phyloP scores from a whole-genome alignment of 495 filamentous ascomycete species.

The Daldinia grandis region DNA sequence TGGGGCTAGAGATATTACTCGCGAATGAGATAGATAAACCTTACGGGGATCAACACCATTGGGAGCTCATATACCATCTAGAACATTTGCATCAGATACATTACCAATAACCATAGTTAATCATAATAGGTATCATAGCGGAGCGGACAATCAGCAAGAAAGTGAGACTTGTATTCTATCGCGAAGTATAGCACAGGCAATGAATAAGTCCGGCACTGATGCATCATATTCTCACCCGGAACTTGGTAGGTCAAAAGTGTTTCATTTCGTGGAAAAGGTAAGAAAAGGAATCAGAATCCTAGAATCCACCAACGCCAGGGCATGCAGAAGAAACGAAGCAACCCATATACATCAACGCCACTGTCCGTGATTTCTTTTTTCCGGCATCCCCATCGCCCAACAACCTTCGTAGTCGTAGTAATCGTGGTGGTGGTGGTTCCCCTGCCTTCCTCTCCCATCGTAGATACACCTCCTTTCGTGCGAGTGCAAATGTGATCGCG shows the following conservation, averaged over 20 bases:
- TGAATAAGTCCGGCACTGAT: background rate
- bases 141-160: background rate
- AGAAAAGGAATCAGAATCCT: slow-evolving; percentile 23
- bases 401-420: background rate
- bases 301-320: slow-evolving; percentile 35
- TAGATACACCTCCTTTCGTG: background rate
- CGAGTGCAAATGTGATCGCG: background rate
- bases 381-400: background rate
- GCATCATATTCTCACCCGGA: background rate
- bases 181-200: background rate
- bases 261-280: slow-evolving; percentile 19
- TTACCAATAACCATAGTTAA: background rate
- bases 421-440: no score
- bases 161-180: background rate
- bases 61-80: no score
- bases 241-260: slow-evolving; percentile 5
- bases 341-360: slow-evolving; percentile 30
- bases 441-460: background rate
- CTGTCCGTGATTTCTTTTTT: slow-evolving; percentile 14
- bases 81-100: background rate
- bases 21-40: background rate
- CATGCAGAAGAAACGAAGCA: slow-evolving; percentile 34
- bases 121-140: background rate
- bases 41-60: background rate
- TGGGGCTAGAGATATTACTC: background rate